Base-by-base conservation (phyloP, 352 stramenopile genomes). In the Phytophthora rubi region DNA sequence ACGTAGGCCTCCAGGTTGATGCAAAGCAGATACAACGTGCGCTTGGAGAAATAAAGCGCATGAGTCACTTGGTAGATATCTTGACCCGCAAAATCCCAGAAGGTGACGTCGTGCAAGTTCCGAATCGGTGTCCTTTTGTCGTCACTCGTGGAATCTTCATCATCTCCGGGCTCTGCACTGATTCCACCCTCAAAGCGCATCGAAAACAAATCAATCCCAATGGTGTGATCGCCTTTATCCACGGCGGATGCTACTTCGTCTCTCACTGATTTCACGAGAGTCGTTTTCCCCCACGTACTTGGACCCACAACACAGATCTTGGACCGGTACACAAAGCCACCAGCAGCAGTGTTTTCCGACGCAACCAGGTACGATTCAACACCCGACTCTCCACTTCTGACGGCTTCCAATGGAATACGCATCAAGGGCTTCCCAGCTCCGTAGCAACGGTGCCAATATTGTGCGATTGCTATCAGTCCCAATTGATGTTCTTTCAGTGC, bases 51-150 rank as follows among this genome's bases (percentile, higher is more conserved):
- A 28, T 72, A 76, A 12, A 76, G 6, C 12, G 68, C 48, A 21
- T 76, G 63, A 3, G 62, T 26, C 1, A 70, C 58, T 1, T 72
- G 62, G 30, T 76, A 76, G 12, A 71, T 45, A 12, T 72, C 48
- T 13, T 76, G 62, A 3, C 68, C 68, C 5, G 68, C 68, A 9
- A 68, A 68, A 48, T 72, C 57, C 68, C 68, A 76, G 4, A 76
- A 64, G 3, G 32, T 62, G 4, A 71, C 39, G 23, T 71, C 26
- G 12, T 70, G 45, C 33, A 1, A 8, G 15, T 33, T 53, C 51
- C 33, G 18, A 1, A 6, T 35, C 52, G 23, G 26, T 2, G 2
- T 4, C 10, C 6, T 37, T 57, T 49, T 21, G 37, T 21, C 42
- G 15, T 52, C 48, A 15, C 35, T 30, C 16, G 2, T 55, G 33